Evolutionary conservation across 768 basidiomycete genomes (phyloP).

Genomic region (Tricholoma bakamatsutake): DNA sequence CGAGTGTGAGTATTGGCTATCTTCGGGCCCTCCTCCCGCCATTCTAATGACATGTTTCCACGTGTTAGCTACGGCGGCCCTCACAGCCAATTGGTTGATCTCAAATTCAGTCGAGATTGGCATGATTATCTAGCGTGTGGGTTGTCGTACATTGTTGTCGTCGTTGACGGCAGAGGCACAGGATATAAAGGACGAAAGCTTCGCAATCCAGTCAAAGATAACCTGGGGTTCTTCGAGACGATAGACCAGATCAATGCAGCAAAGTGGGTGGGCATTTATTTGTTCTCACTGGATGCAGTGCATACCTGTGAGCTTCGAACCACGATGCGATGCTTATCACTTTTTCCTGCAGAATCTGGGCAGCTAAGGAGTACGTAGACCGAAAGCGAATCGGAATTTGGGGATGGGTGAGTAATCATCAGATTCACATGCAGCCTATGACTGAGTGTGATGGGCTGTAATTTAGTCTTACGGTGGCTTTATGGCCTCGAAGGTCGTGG

Average conservation of each 20-base stretch:
- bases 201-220: slow-evolving; percentile 82
- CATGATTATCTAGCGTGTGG: slow-evolving; percentile 80
- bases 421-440: neutral
- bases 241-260: slow-evolving; percentile 88
- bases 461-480: slow-evolving; percentile 91
- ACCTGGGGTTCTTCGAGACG: slow-evolving; percentile 87
- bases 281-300: slow-evolving; percentile 3
- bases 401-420: slow-evolving; percentile 76
- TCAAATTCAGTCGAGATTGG: slow-evolving; percentile 72
- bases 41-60: slow-evolving; percentile 3
- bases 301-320: neutral
- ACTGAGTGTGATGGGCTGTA: neutral
- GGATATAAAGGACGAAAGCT: slow-evolving; percentile 83
- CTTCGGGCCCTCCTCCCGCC: slow-evolving; percentile 7
- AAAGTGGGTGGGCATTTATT: slow-evolving; percentile 40
- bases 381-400: slow-evolving; percentile 86
- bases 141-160: slow-evolving; percentile 79
- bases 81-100: slow-evolving; percentile 69
- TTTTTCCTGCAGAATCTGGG: slow-evolving; percentile 57
- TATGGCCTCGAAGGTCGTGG: slow-evolving; percentile 89
- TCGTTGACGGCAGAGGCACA: slow-evolving; percentile 91
- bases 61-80: slow-evolving; percentile 82
- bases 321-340: neutral
- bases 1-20: slow-evolving; percentile 49
- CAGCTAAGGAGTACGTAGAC: slow-evolving; percentile 84